These are phyloP conservation scores for Lactuca saligna DNA, from an alignment of 129 eudicot species.

Conservation along the genomic window DNA sequence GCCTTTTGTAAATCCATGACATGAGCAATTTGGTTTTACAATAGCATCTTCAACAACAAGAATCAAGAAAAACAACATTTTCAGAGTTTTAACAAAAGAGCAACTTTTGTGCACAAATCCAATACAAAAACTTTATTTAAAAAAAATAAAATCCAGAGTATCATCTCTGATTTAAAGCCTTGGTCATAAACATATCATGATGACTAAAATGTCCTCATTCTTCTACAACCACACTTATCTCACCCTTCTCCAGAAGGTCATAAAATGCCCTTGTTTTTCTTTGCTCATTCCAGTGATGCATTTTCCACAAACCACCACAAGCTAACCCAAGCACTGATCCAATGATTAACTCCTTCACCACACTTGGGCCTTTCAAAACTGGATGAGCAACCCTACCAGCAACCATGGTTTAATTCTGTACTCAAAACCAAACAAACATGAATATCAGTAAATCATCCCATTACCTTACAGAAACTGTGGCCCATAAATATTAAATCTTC, in stretches of 20 bases:
- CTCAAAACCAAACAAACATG: constrained; percentile 8
- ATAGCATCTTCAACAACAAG: constrained; percentile 20
- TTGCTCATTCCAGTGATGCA: constrained; percentile 52
- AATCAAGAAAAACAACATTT: constrained; percentile 20
- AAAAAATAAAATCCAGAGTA: constrained; percentile 24
- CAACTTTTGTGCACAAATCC: constrained; percentile 26
- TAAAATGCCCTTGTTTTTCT: constrained; percentile 41
- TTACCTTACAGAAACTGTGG: background rate
- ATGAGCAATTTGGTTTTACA: constrained; percentile 4
- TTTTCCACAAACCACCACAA: constrained; percentile 45
- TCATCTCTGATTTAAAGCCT: constrained; percentile 30
- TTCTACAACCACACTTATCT: constrained; percentile 42
- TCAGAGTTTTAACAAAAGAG: constrained; percentile 10
- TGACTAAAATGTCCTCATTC: constrained; percentile 24
- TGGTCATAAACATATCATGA: background rate
- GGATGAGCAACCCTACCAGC: constrained; percentile 50
- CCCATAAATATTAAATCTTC: background rate
- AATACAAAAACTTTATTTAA: constrained; percentile 30
- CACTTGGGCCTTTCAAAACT: constrained; percentile 46
- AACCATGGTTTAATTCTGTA: constrained; percentile 34
- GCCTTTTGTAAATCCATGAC: background rate
- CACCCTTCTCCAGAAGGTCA: constrained; percentile 47
- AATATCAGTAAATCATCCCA: background rate
- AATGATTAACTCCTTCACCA: constrained; percentile 41
- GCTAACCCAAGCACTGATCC: constrained; percentile 44